Evolutionary conservation across 192 early-diverging fungal genomes (phyloP), one percentile per base, ranked within the genome.

Genomic region (Linnemannia exigua): DNA sequence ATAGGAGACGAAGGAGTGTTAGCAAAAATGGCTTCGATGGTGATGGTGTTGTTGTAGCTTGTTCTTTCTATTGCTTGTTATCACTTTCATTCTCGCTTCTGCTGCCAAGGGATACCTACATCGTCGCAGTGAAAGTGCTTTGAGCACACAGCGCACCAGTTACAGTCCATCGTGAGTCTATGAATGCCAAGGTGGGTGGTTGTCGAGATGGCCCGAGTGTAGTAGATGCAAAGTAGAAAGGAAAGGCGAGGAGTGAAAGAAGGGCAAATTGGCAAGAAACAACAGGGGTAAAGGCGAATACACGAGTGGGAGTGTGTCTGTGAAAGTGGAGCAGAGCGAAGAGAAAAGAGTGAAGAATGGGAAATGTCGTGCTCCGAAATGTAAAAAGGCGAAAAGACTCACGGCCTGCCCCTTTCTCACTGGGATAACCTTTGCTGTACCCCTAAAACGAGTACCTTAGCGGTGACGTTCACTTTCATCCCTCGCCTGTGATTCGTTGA

Each of bases 121-220:
- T 74, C 33, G 1, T 86, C 84, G 36, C 84, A 77, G 70, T 86
- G 79, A 75, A 86, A 86, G 74, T 86, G 84, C 31, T 80, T 86
- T 9, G 84, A 79, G 84, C 84, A 86, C n/a, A 80, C 79, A 22
- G 84, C 84, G 58, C 84, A 86, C 84, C 84, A 86, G 66, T 86
- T 86, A 63, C 84, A 86, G 41, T 86, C 84, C 84, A 86, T 86
- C 17, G 46, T 20, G 47, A 7, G 71, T 44, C 1, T 69, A 46
- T 15, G 22, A 47, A 14, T 22, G 22, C 17, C 50, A 52, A 47
- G n/a, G 48, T 15, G n/a, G 0, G 5, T 54, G 52, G 5, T 25
- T 1, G 52, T 54, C 25, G 52, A 25, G 8, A 25, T 25, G 14
- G 58, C 15, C 11, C 25, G 28, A 63, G 51, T 36, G 48, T n/a